Conservation (phyloP, 306 rosid species). For the Styphnolobium japonicum region DNA sequence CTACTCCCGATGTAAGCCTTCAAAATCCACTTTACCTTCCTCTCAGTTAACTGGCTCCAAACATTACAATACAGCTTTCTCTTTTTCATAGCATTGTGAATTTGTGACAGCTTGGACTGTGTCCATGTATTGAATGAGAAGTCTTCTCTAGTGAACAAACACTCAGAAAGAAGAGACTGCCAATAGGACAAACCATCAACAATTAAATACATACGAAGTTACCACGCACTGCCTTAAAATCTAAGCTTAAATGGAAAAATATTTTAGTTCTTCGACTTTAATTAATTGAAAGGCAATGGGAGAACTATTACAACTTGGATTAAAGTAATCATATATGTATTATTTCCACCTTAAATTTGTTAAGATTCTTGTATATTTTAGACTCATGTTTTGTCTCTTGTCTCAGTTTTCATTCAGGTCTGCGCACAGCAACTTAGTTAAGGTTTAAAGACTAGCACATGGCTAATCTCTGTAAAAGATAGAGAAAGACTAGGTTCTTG, state of each 20-base stretch:
- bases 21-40: not conserved
- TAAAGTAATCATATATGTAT: not conserved
- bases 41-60: not conserved
- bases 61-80: slow-evolving; percentile 20
- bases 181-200: slow-evolving; percentile 29
- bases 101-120: slow-evolving; percentile 33
- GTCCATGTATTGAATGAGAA: slow-evolving; percentile 22
- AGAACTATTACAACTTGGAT: not conserved
- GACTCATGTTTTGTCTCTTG: not conserved
- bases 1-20: slow-evolving; percentile 20
- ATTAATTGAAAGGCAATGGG: not conserved
- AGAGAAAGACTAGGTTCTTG: not conserved
- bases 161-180: slow-evolving; percentile 18
- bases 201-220: not conserved
- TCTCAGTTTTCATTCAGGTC: not conserved
- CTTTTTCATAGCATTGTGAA: slow-evolving; percentile 24
- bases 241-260: not conserved
- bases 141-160: not conserved
- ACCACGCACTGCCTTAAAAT: not conserved
- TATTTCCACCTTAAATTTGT: not conserved
- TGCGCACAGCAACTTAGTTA: not conserved
- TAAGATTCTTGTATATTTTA: not conserved
- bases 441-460: not conserved
- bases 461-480: not conserved
- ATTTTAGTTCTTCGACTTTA: not conserved